Evolutionary conservation across 2,329 filamentous ascomycete genomes (phyloP).

Genomic region (Zalaria obscura): DNA sequence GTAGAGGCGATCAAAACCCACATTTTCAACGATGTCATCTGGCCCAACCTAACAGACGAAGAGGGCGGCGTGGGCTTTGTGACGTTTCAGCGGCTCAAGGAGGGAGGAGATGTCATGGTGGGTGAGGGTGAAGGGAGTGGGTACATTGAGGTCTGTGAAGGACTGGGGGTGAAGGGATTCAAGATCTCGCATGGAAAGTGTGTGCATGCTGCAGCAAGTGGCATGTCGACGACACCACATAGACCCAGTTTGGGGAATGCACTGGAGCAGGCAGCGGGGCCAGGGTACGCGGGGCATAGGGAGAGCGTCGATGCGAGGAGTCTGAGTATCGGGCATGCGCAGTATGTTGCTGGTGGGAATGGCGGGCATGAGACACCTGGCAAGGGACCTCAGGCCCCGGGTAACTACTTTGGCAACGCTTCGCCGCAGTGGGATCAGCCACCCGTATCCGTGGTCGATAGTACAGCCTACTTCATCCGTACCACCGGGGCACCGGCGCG

Average conservation of each 20-base stretch:
- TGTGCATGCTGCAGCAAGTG: conserved; percentile 39
- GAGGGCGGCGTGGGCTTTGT: conserved; percentile 87
- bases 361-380: conserved; percentile 14
- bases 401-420: not conserved
- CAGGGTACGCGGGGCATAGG: conserved; percentile 2
- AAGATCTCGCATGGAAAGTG: conserved; percentile 83
- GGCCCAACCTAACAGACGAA: conserved; percentile 94
- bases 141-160: conserved; percentile 79
- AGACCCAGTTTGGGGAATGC: conserved; percentile 27
- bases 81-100: conserved; percentile 75
- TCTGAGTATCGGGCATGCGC: conserved; percentile 5
- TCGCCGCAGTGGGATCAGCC: not conserved
- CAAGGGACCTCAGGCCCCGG: not conserved
- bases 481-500: conserved; percentile 35
- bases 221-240: conserved; percentile 22
- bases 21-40: conserved; percentile 96
- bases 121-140: conserved; percentile 68
- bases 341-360: conserved; percentile 7
- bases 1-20: conserved; percentile 84
- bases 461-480: conserved; percentile 85
- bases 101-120: conserved; percentile 74
- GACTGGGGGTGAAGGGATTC: conserved; percentile 77
- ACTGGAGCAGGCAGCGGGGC: conserved; percentile 13
- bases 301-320: not conserved
- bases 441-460: conserved; percentile 57